Base-by-base conservation (phyloP, 352 stramenopile genomes). In the Phytophthora syringae region DNA sequence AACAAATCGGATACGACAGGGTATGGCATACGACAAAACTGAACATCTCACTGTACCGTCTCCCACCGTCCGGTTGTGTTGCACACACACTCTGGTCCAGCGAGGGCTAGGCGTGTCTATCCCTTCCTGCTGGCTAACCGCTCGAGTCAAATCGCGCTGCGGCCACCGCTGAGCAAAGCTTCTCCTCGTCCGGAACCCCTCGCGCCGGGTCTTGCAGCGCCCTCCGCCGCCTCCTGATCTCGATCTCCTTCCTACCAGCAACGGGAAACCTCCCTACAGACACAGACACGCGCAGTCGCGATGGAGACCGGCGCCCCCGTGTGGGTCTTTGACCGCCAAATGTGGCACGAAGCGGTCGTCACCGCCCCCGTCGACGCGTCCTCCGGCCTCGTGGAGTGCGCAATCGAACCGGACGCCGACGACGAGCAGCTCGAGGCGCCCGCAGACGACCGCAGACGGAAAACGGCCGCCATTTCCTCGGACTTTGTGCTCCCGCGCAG, bases 251-350 rank as follows among this genome's bases (percentile, higher is more conserved):
- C 25, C 27, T 30, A 25, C 5, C 5, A 51, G 22, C 27, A 30
- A 11, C 10, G 56, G 51, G 58, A 57, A 25, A 36, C 16, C 20
- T 49, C 39, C 27, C 25, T 27, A 37, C 30, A 37, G 3, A 37
- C n/a, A n/a, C n/a, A 36, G 36, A 11, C 36, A 21, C 15, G n/a
- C n/a, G n/a, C 36, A 52, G 59, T 28, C 49, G 28, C 18, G 1
- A 95, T 95, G 86, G 84, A 95, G 50, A 74, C 88, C 51, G 82
- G 87, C 18, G 70, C 84, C 16, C 66, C 83, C 34, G 84, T 95
- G 44, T 95, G 87, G 87, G 83, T 90, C 60, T 84, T 92, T 42
- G 76, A 90, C 49, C 64, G 78, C 42, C 64, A 81, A 27, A n/a
- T 91, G 37, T 95, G 87, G 87, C 80, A 79, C 58, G 83, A 89